A percentile compares a stretch with the other conserved stretches of the same genome.
phyloP scores from a whole-genome alignment of 345 rosid species.

The Syzygium aqueum region DNA sequence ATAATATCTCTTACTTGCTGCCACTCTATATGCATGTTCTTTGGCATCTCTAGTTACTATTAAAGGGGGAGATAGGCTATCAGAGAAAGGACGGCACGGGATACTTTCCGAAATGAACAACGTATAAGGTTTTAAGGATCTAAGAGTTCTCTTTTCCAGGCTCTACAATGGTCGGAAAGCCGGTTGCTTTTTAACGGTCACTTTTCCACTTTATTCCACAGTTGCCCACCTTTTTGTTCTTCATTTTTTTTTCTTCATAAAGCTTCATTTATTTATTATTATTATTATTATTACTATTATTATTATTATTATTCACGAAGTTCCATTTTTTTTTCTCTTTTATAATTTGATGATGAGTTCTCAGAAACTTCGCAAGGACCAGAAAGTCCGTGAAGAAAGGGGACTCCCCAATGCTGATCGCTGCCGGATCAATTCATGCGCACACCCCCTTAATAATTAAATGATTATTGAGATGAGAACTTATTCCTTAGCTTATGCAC shows the following conservation, averaged over 20 bases:
- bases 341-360: neutral
- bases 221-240: neutral
- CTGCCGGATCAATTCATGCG: neutral
- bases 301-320: neutral
- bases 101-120: neutral
- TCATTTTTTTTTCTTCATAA: neutral
- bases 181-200: neutral
- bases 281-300: neutral
- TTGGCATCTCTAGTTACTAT: too few species aligned
- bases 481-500: neutral
- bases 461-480: neutral
- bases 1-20: neutral
- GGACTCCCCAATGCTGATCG: neutral
- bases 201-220: neutral
- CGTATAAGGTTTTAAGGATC: neutral
- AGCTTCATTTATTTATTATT: neutral
- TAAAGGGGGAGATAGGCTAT: neutral
- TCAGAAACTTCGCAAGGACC: neutral
- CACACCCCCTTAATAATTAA: neutral
- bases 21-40: neutral
- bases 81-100: neutral
- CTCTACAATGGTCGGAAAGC: neutral
- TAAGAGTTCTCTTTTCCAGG: neutral
- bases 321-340: neutral
- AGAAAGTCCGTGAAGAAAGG: neutral